Percentiles rank a stretch among this genome's conserved stretches.
These are phyloP conservation scores for Fimicolochytrium jonesii DNA, from an alignment of 192 early-diverging fungal genomes.

Conservation along the genomic window DNA sequence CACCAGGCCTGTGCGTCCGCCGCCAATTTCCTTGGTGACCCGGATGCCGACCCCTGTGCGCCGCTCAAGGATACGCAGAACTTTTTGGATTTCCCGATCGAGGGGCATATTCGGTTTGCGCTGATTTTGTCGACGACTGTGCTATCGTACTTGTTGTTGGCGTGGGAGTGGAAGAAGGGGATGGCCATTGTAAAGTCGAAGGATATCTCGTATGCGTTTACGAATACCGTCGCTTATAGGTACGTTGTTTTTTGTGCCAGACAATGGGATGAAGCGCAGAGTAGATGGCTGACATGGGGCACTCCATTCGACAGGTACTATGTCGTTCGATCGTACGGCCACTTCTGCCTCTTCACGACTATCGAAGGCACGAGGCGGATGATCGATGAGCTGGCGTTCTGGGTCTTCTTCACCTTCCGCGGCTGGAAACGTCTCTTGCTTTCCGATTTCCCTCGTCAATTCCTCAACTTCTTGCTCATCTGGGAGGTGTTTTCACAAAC, in stretches of 20 bases:
- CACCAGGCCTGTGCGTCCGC: conserved; percentile 3
- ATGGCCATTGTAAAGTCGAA: conserved; percentile 53
- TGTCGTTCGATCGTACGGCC: conserved; percentile 64
- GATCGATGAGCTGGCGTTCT: conserved; percentile 72
- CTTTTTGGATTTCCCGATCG: conserved; percentile 24
- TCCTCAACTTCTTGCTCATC: conserved; percentile 49
- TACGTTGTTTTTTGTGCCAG: neutral
- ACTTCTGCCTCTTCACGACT: conserved; percentile 78
- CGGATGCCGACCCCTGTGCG: no score
- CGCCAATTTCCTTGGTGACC: neutral
- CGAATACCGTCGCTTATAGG: conserved; percentile 68
- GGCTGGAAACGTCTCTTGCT: conserved; percentile 84
- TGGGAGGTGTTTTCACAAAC: conserved; percentile 26
- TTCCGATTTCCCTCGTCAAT: conserved; percentile 77
- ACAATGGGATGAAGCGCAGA: no score
- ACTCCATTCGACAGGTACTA: conserved; percentile 44
- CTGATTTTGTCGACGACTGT: conserved; percentile 60
- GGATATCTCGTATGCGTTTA: conserved; percentile 77
- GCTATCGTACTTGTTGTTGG: conserved; percentile 64
- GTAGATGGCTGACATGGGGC: neutral
- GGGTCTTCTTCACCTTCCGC: conserved; percentile 82
- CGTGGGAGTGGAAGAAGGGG: conserved; percentile 67
- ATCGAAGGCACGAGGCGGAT: conserved; percentile 62
- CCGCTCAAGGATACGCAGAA: no score
- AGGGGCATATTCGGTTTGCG: conserved; percentile 20